Evolutionary conservation across 2,329 filamentous ascomycete genomes (phyloP).

Genomic region (Diaporthe destruens): DNA sequence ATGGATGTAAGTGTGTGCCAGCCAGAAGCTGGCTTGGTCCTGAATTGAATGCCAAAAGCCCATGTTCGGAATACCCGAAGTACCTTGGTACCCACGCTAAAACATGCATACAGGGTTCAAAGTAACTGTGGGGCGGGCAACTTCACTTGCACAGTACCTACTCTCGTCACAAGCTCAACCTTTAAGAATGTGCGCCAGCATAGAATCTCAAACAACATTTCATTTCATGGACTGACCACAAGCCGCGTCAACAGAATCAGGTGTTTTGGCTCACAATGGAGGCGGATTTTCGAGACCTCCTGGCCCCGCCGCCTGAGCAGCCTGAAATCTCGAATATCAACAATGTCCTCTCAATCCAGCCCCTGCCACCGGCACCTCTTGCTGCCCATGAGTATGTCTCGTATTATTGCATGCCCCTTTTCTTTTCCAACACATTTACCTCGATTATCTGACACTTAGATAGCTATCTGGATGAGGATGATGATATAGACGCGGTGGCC

Average conservation of each 20-base stretch:
- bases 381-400: conserved; percentile 33
- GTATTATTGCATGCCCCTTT: neutral
- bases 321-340: conserved; percentile 37
- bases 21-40: neutral
- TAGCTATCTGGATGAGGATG: conserved; percentile 42
- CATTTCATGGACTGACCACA: conserved; percentile 11
- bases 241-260: neutral
- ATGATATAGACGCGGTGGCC: conserved; percentile 42
- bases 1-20: too few species aligned
- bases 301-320: conserved; percentile 22
- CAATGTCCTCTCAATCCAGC: conserved; percentile 39
- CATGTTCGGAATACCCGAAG: neutral
- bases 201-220: neutral
- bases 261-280: conserved; percentile 28
- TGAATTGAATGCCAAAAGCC: neutral
- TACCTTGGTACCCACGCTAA: neutral
- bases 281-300: conserved; percentile 32
- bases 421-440: neutral
- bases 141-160: conserved; percentile 2
- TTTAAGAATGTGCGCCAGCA: neutral
- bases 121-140: conserved; percentile 24
- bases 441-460: neutral
- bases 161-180: neutral
- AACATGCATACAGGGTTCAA: neutral
- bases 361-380: conserved; percentile 24